A percentile compares a stretch with the other conserved stretches of the same genome.
These are phyloP conservation scores for Globisporangium heterothallicum DNA, from an alignment of 352 stramenopile genomes.

Conservation along the genomic window DNA sequence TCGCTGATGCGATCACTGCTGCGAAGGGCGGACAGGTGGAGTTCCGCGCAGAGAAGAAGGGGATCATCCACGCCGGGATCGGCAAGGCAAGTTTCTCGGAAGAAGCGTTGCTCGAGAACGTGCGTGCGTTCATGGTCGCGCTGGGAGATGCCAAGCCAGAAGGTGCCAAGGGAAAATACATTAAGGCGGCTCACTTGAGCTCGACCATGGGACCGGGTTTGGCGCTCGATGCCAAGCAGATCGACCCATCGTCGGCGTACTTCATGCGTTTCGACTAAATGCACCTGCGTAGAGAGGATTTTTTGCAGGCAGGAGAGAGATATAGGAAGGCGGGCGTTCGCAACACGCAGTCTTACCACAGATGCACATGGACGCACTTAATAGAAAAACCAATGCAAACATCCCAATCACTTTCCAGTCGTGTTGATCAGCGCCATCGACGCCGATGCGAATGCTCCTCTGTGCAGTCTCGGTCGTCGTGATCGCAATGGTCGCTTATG, in stretches of 20 bases:
- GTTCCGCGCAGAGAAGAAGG: slow-evolving; percentile 89
- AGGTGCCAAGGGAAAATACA: slow-evolving; percentile 92
- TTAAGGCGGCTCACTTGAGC: slow-evolving; percentile 85
- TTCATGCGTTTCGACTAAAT: slow-evolving; percentile 85
- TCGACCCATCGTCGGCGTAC: slow-evolving; percentile 74
- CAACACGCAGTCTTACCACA: too few relatives aligned
- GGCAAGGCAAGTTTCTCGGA: slow-evolving; percentile 88
- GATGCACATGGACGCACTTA: too few relatives aligned
- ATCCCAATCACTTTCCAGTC: too few relatives aligned
- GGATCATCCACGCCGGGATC: slow-evolving; percentile 85
- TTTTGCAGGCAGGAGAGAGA: too few relatives aligned
- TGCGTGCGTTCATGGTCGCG: slow-evolving; percentile 90
- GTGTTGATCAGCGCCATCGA: too few relatives aligned
- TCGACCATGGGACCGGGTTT: slow-evolving; percentile 82
- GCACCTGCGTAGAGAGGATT: too few relatives aligned
- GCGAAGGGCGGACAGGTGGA: slow-evolving; percentile 82
- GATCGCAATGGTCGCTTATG: too few relatives aligned
- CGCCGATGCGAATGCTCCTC: too few relatives aligned
- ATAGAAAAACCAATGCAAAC: too few relatives aligned
- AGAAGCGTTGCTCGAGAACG: slow-evolving; percentile 89
- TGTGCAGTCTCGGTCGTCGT: too few relatives aligned
- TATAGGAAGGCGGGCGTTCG: too few relatives aligned
- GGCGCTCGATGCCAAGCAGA: slow-evolving; percentile 76
- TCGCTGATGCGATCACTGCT: slow-evolving; percentile 75
- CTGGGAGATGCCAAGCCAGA: slow-evolving; percentile 89